Conservation (phyloP, 192 early-diverging fungal species). For the Backusella macrospora region DNA sequence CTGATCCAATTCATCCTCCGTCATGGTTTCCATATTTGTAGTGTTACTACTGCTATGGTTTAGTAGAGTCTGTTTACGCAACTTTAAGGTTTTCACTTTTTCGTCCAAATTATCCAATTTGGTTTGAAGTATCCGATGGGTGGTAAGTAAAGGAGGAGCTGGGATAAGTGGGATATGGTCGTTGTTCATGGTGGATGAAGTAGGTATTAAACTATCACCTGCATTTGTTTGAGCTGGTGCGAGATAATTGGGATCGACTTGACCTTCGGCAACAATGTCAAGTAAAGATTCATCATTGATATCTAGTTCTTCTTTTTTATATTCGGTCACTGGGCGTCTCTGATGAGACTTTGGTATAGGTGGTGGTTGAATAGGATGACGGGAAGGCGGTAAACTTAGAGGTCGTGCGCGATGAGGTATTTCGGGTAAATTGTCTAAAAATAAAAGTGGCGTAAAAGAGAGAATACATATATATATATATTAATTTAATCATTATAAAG, state of each 20-base stretch:
- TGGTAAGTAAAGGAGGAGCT: conserved; percentile 54
- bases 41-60: not conserved
- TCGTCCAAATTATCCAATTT: conserved; percentile 47
- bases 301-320: not conserved
- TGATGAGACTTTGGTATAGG: not conserved
- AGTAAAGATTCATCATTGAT: conserved; percentile 8
- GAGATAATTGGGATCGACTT: conserved; percentile 58
- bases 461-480: not conserved
- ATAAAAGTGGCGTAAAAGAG: not conserved
- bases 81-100: conserved; percentile 36
- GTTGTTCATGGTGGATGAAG: conserved; percentile 36
- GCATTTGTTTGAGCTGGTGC: conserved; percentile 54
- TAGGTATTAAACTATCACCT: conserved; percentile 45
- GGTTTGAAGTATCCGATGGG: conserved; percentile 48
- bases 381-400: conserved; percentile 17
- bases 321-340: conserved; percentile 11
- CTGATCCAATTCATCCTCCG: conserved; percentile 48
- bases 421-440: conserved; percentile 22
- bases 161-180: conserved; percentile 67
- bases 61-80: conserved; percentile 19
- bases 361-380: not conserved
- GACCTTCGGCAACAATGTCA: conserved; percentile 51
- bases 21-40: conserved; percentile 16
- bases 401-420: conserved; percentile 15
- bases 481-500: not conserved